Percentiles rank a stretch among this genome's conserved stretches.
These are phyloP conservation scores for Rubia balearica DNA, from an alignment of 305 asterid species.

Conservation along the genomic window DNA sequence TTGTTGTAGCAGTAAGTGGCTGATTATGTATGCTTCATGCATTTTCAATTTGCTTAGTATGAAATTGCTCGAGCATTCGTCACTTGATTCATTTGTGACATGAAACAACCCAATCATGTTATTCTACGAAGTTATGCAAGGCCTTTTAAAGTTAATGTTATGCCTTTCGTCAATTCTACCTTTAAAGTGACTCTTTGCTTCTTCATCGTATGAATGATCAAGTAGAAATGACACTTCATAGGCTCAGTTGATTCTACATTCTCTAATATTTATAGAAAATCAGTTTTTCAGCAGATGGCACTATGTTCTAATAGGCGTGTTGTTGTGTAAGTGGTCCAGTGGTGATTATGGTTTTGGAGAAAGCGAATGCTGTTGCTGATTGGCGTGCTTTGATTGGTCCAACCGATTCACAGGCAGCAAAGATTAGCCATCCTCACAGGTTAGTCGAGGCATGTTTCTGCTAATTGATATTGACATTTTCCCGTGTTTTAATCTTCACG, in stretches of 20 bases:
- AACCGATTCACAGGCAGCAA: conserved; percentile 61
- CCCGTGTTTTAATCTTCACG: conserved; percentile 3
- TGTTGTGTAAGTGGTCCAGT: conserved; percentile 54
- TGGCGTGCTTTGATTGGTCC: conserved; percentile 91
- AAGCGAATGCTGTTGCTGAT: conserved; percentile 66
- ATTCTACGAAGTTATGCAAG: not conserved
- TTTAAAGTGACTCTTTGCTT: not conserved
- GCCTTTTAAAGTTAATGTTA: not conserved
- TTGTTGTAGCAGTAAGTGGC: not conserved
- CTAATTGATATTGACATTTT: too few species aligned
- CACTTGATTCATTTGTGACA: not conserved
- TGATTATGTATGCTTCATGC: not conserved
- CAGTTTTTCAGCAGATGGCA: not conserved
- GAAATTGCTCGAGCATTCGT: not conserved
- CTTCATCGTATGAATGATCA: not conserved
- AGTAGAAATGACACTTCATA: not conserved
- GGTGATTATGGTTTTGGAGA: conserved; percentile 68
- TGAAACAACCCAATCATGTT: not conserved
- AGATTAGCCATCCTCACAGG: conserved; percentile 74
- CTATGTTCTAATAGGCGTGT: not conserved
- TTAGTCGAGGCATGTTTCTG: conserved; percentile 7
- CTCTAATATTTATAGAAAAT: not conserved
- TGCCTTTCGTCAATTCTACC: not conserved
- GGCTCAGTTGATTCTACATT: not conserved
- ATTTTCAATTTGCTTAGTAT: not conserved